phyloP scores from a whole-genome alignment of 768 basidiomycete genomes.

The Lactarius quietus region DNA sequence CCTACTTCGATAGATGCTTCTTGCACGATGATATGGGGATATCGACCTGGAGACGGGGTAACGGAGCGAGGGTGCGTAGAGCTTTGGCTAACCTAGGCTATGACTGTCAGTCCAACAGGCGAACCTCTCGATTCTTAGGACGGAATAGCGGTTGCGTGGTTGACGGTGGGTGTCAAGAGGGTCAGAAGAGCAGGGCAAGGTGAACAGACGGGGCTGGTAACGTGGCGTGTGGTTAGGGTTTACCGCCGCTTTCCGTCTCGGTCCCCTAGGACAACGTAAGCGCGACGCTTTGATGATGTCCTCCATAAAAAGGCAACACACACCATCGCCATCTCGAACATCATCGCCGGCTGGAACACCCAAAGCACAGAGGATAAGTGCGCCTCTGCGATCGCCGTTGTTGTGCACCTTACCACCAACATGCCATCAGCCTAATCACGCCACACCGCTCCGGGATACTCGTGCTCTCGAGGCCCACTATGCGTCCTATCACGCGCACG shows the following conservation, averaged over 20 bases:
- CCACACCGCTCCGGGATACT: slow-evolving; percentile 61
- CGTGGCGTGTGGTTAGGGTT: neutral
- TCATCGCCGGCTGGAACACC: slow-evolving; percentile 21
- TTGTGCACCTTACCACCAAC: slow-evolving; percentile 81
- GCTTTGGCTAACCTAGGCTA: neutral
- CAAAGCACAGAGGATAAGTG: slow-evolving; percentile 18
- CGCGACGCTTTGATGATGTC: slow-evolving; percentile 7
- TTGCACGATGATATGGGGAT: neutral
- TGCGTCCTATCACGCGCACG: slow-evolving; percentile 78
- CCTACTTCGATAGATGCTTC: neutral
- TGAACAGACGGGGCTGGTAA: neutral
- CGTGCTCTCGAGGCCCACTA: slow-evolving; percentile 81
- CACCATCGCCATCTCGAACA: slow-evolving; percentile 9
- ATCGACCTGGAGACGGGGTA: neutral
- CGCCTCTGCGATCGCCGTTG: slow-evolving; percentile 30
- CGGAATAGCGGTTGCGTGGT: neutral
- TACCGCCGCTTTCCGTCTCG: neutral
- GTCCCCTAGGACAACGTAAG: neutral
- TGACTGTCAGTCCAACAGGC: too few relatives aligned
- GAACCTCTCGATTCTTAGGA: neutral
- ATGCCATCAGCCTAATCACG: slow-evolving; percentile 54
- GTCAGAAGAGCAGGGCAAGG: neutral
- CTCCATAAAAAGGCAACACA: slow-evolving; percentile 20
- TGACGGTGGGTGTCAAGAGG: neutral
- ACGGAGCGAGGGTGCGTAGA: neutral